phyloP scores from a whole-genome alignment of 2,329 filamentous ascomycete genomes.

The Neophaeococcomyces mojaviensis region DNA sequence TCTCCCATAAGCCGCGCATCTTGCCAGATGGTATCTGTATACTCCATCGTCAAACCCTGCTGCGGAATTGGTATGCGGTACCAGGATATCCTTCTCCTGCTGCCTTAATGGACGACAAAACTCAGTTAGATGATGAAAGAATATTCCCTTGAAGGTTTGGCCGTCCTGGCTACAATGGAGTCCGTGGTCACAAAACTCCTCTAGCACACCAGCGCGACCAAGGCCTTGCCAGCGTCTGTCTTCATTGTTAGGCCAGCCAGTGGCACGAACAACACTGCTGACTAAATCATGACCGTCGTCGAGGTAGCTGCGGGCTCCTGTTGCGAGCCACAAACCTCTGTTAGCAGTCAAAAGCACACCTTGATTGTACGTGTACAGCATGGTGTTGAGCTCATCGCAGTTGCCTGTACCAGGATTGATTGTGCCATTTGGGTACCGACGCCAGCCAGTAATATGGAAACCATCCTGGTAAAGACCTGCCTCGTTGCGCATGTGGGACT shows the following conservation, averaged over 20 bases:
- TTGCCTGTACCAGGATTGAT: conserved; percentile 56
- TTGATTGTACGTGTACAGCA: conserved; percentile 95
- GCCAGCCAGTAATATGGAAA: conserved; percentile 69
- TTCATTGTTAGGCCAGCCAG: conserved; percentile 56
- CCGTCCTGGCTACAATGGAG: conserved; percentile 72
- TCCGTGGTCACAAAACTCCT: conserved; percentile 71
- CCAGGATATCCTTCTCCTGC: conserved; percentile 34
- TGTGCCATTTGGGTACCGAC: conserved; percentile 37
- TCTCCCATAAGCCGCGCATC: conserved; percentile 58
- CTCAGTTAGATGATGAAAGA: conserved; percentile 75
- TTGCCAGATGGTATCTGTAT: conserved; percentile 37
- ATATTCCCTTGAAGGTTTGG: conserved; percentile 91
- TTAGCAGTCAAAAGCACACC: conserved; percentile 79
- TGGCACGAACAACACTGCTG: conserved; percentile 64
- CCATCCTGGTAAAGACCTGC: conserved; percentile 73
- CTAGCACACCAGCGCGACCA: conserved; percentile 70
- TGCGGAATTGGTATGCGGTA: conserved; percentile 8
- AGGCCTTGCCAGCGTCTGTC: conserved; percentile 59
- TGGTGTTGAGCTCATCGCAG: conserved; percentile 76
- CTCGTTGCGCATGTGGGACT: conserved; percentile 70
- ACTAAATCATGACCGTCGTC: conserved; percentile 73
- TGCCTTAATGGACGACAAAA: conserved; percentile 65
- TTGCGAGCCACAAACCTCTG: conserved; percentile 71
- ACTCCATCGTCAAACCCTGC: conserved; percentile 30
- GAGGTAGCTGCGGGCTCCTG: conserved; percentile 63